Evolutionary conservation across 129 eudicot species (phyloP).

Genomic region (Silybum marianum): DNA sequence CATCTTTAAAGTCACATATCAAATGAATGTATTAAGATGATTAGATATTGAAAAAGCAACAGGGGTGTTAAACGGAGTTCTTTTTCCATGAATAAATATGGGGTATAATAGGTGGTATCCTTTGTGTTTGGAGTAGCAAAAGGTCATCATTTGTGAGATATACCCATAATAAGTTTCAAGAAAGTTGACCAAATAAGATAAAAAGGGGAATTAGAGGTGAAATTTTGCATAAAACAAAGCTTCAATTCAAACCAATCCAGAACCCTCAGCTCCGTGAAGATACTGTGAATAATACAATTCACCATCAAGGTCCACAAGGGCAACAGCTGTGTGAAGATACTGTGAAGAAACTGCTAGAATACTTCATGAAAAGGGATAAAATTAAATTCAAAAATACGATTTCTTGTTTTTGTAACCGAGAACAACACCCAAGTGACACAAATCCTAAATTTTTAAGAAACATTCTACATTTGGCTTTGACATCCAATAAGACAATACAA

Average conservation of each 20-base stretch:
- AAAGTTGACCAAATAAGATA: neutral
- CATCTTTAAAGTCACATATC: too few species aligned
- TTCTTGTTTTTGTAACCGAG: neutral
- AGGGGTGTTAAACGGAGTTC: too few species aligned
- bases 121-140: too few species aligned
- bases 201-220: neutral
- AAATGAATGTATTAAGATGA: too few species aligned
- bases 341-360: too few species aligned
- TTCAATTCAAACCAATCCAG: slow-evolving; percentile 2
- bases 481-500: slow-evolving; percentile 14
- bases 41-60: too few species aligned
- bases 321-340: too few species aligned
- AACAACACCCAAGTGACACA: neutral
- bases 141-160: neutral
- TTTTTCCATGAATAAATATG: too few species aligned
- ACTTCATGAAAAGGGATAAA: neutral
- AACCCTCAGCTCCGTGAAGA: too few species aligned
- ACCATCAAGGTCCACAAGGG: too few species aligned
- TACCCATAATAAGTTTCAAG: neutral
- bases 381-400: neutral
- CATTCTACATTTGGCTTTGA: neutral
- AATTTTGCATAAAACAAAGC: neutral
- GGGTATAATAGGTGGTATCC: too few species aligned
- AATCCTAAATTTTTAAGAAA: neutral
- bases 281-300: neutral